These are phyloP conservation scores for Rosa hybrid DNA, from an alignment of 331 rosid genomes.

Conservation along the genomic window DNA sequence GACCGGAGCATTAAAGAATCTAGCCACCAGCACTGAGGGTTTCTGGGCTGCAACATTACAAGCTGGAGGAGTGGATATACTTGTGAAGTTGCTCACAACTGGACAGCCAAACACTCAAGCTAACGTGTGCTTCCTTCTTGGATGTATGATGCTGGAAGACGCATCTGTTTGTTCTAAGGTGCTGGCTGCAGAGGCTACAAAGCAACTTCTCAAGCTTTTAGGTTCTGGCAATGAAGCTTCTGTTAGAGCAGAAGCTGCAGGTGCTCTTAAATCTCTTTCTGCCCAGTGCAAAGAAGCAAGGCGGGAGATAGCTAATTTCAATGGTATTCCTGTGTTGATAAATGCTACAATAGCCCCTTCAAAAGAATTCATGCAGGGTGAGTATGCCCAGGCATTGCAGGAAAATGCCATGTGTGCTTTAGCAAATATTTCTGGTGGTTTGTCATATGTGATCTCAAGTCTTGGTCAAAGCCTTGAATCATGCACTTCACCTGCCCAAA, in stretches of 20 bases:
- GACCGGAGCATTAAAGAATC: constrained; percentile 93
- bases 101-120: constrained; percentile 82
- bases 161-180: constrained; percentile 81
- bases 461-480: constrained; percentile 99
- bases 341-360: constrained; percentile 99
- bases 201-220: constrained; percentile 85
- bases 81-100: constrained; percentile 77
- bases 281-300: constrained; percentile 92
- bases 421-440: constrained; percentile 97
- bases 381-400: constrained; percentile 96
- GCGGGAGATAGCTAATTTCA: constrained; percentile 79
- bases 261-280: constrained; percentile 93
- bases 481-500: constrained; percentile 79
- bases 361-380: constrained; percentile 98
- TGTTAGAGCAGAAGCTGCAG: constrained; percentile 98
- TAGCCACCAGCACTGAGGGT: constrained; percentile 90
- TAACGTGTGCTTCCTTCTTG: constrained; percentile 89
- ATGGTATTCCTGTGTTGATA: constrained; percentile 92
- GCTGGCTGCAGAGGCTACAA: constrained; percentile 74
- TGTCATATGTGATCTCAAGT: constrained; percentile 91
- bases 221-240: constrained; percentile 92
- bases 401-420: constrained; percentile 98
- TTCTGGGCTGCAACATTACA: constrained; percentile 86
- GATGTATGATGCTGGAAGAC: constrained; percentile 91
- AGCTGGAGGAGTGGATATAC: constrained; percentile 86